Conservation (phyloP, 768 basidiomycete genomes). For the Nidularia pulvinata region DNA sequence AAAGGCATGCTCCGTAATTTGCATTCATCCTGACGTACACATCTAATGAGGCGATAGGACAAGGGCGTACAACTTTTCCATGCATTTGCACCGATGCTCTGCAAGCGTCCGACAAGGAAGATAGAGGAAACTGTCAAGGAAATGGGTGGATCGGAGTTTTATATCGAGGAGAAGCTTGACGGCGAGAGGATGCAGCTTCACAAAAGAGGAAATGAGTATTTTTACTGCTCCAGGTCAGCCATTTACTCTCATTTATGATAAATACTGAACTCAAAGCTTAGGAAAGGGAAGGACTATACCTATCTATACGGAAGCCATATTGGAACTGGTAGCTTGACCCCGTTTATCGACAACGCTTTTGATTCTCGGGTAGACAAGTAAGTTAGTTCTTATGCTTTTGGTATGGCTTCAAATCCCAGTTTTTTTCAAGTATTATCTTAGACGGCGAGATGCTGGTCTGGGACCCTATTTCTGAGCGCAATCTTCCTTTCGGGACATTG, state of each 20-base stretch:
- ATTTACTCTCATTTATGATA: background rate
- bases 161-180: constrained; percentile 97
- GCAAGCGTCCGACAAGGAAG: constrained; percentile 81
- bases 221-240: constrained; percentile 85
- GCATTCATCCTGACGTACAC: background rate
- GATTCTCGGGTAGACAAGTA: constrained; percentile 80
- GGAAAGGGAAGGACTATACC: constrained; percentile 91
- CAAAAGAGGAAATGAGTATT: constrained; percentile 88
- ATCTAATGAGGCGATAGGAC: constrained; percentile 46
- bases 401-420: too few relatives aligned
- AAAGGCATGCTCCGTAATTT: constrained; percentile 34
- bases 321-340: constrained; percentile 86
- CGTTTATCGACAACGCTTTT: constrained; percentile 78
- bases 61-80: constrained; percentile 82
- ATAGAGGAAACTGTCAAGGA: constrained; percentile 84
- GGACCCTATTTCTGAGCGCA: constrained; percentile 89
- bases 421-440: constrained; percentile 70
- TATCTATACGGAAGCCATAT: constrained; percentile 89
- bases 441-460: constrained; percentile 99
- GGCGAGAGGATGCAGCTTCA: constrained; percentile 97
- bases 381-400: constrained; percentile 18
- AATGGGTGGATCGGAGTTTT: constrained; percentile 78
- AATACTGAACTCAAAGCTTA: constrained; percentile 20
- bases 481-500: constrained; percentile 90
- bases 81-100: constrained; percentile 94